These are phyloP conservation scores for Aurinia saxatilis DNA, from an alignment of 345 rosid species.

Conservation along the genomic window DNA sequence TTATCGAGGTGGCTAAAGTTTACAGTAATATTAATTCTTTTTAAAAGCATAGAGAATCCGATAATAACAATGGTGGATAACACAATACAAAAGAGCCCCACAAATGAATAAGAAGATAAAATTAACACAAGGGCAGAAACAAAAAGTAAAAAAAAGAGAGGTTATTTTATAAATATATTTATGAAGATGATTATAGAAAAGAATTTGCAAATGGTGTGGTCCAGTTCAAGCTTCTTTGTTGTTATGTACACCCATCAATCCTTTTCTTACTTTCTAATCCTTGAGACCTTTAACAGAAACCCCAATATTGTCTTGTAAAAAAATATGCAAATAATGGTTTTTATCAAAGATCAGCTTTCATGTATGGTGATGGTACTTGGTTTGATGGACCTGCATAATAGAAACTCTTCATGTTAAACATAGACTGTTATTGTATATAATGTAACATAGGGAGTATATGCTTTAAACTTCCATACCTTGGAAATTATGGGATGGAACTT, in stretches of 20 bases:
- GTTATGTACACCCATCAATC: slow-evolving; percentile 50
- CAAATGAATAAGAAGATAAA: slow-evolving; percentile 1
- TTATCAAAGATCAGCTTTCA: slow-evolving; percentile 54
- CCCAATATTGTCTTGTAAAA: neutral
- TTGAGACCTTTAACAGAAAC: slow-evolving; percentile 2
- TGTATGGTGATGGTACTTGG: slow-evolving; percentile 33
- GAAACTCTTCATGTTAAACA: slow-evolving; percentile 6
- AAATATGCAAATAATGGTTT: slow-evolving; percentile 30
- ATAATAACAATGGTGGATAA: neutral
- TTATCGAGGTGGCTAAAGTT: slow-evolving; percentile 6
- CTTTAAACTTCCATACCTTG: slow-evolving; percentile 28
- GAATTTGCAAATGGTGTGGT: slow-evolving; percentile 14
- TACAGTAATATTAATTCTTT: neutral
- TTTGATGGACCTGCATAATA: slow-evolving; percentile 44
- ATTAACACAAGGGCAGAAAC: neutral
- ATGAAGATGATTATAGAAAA: slow-evolving; percentile 3
- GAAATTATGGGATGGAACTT: slow-evolving; percentile 21
- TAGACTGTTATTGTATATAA: neutral
- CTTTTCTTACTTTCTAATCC: slow-evolving; percentile 26
- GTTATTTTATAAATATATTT: neutral
- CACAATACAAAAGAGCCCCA: slow-evolving; percentile 5
- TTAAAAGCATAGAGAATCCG: neutral
- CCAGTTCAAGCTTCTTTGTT: slow-evolving; percentile 31
- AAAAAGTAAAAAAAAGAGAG: neutral
- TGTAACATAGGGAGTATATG: neutral